phyloP scores from a whole-genome alignment of 2,329 filamentous ascomycete species.

The Fusarium secorum region DNA sequence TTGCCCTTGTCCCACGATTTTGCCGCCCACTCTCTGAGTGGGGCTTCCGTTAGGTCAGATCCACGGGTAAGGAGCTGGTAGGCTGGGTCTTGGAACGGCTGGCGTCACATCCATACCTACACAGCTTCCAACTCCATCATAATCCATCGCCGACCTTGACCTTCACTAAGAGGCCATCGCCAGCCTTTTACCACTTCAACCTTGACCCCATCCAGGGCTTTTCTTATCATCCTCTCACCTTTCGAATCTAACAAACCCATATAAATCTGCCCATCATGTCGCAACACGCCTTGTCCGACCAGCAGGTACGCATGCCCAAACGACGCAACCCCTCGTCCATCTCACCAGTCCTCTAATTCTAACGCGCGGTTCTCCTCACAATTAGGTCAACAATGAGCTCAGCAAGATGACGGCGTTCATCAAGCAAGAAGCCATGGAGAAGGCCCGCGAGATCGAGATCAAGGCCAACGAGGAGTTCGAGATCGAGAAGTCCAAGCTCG shows the following conservation, averaged over 20 bases:
- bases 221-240: neutral
- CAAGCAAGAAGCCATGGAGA: slow-evolving; percentile 96
- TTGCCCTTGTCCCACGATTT: no score
- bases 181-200: slow-evolving; percentile 20
- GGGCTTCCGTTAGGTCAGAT: no score
- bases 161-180: slow-evolving; percentile 35
- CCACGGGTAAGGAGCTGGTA: slow-evolving; percentile 14
- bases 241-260: slow-evolving; percentile 18
- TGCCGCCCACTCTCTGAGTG: no score
- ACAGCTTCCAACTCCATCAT: slow-evolving; percentile 41
- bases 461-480: slow-evolving; percentile 99
- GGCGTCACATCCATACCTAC: slow-evolving; percentile 37
- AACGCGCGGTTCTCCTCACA: slow-evolving; percentile 5
- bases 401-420: slow-evolving; percentile 99
- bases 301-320: slow-evolving; percentile 72
- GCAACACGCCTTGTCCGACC: slow-evolving; percentile 96
- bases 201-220: slow-evolving; percentile 1
- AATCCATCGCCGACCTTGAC: slow-evolving; percentile 23
- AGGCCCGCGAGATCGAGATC: slow-evolving; percentile 95
- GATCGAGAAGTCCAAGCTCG: slow-evolving; percentile 98
- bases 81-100: slow-evolving; percentile 20
- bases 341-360: slow-evolving; percentile 16
- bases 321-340: slow-evolving; percentile 29
- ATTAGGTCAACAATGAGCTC: slow-evolving; percentile 93
- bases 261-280: slow-evolving; percentile 72